Conservation (phyloP, 148 eudicot genomes). For the Diospyros kaki region DNA sequence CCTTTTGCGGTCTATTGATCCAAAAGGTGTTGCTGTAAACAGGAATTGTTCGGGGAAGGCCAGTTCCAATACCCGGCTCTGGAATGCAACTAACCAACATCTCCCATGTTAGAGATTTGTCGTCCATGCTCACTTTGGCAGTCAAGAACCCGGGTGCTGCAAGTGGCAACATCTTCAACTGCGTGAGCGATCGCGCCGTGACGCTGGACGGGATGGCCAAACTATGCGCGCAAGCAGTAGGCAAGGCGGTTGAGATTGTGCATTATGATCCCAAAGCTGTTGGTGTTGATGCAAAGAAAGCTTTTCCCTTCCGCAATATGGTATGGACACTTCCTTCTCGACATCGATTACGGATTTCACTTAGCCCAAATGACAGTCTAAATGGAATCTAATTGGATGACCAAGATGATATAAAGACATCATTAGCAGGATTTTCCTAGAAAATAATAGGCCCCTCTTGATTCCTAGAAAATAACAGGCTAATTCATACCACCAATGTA, state of each 20-base stretch:
- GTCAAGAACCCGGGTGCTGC: conserved; percentile 72
- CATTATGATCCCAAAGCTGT: conserved; percentile 88
- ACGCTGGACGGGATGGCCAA: conserved; percentile 90
- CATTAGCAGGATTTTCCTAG: too few relatives aligned
- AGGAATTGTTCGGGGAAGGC: conserved; percentile 89
- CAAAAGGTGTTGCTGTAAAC: background rate
- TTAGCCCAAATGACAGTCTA: too few relatives aligned
- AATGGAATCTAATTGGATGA: too few relatives aligned
- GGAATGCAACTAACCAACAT: conserved; percentile 95
- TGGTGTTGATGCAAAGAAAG: conserved; percentile 89
- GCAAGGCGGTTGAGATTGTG: conserved; percentile 65
- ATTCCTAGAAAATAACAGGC: too few relatives aligned
- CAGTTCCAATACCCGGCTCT: conserved; percentile 84
- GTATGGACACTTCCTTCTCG: conserved; percentile 28
- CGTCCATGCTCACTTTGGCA: conserved; percentile 89
- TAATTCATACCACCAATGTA: conserved; percentile 6
- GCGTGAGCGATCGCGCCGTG: conserved; percentile 91
- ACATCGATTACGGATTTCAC: too few relatives aligned
- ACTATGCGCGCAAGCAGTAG: conserved; percentile 86
- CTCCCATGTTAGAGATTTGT: conserved; percentile 73
- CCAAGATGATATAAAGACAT: too few relatives aligned
- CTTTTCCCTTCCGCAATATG: conserved; percentile 93
- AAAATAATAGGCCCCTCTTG: too few relatives aligned
- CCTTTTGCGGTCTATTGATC: background rate
- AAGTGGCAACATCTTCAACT: conserved; percentile 76